These are phyloP conservation scores for Collybiopsis luxurians DNA, from an alignment of 768 basidiomycete species.

Conservation along the genomic window DNA sequence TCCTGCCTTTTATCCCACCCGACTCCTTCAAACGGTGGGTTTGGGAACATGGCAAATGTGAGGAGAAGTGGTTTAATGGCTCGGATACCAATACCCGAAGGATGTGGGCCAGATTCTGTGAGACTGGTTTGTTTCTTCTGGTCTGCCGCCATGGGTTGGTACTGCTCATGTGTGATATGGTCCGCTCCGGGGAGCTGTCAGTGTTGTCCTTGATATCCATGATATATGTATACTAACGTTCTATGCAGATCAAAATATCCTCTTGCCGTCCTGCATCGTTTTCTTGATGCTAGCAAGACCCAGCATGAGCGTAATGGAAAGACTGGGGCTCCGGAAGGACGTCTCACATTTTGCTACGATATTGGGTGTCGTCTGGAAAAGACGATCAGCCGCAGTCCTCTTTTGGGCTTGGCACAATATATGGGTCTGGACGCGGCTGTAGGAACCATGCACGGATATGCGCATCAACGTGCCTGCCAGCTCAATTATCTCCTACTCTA, in stretches of 20 bases:
- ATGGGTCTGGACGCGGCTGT: background rate
- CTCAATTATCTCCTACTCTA: background rate
- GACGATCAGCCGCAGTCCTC: conserved; percentile 15
- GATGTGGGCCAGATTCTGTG: conserved; percentile 17
- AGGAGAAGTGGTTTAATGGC: conserved; percentile 13
- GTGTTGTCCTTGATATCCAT: no score
- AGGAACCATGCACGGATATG: background rate
- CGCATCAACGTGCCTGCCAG: background rate
- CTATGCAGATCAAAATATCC: no score
- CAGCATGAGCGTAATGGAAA: no score
- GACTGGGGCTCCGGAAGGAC: no score
- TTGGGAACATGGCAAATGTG: background rate
- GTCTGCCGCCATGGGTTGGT: conserved; percentile 21
- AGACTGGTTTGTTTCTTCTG: conserved; percentile 20
- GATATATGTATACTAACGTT: no score
- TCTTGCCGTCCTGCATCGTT: no score
- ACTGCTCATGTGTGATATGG: conserved; percentile 20
- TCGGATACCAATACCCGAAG: background rate
- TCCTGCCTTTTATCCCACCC: no score
- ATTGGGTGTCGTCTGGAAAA: no score
- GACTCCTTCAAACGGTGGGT: no score
- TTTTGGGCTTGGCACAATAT: no score
- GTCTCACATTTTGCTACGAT: no score
- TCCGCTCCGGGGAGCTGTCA: conserved; percentile 26
- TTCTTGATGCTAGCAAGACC: no score